Conservation (phyloP, 78 protist species). For the Corallochytrium limacisporum region DNA sequence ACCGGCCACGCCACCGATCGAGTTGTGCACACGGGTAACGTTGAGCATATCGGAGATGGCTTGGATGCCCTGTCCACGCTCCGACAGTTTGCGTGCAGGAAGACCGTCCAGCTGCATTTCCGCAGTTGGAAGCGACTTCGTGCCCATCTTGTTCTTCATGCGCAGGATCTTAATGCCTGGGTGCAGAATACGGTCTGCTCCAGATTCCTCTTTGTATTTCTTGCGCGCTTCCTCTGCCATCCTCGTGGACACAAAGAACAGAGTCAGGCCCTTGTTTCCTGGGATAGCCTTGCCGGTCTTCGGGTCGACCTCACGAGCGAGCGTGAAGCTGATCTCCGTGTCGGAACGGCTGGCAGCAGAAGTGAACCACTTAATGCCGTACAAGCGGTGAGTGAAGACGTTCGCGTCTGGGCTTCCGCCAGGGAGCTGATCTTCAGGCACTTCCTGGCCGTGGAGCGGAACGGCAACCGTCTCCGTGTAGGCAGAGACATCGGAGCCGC, state of each 20-base stretch:
- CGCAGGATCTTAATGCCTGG: slow-evolving; percentile 37
- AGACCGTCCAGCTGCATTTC: too few species aligned
- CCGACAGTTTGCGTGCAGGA: too few species aligned
- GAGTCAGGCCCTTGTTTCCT: background rate
- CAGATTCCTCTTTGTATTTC: too few species aligned
- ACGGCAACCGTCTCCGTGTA: slow-evolving; percentile 30
- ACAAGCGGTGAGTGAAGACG: background rate
- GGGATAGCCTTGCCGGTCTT: background rate
- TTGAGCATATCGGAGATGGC: background rate
- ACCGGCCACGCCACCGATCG: slow-evolving; percentile 22
- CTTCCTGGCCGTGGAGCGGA: background rate
- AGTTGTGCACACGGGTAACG: slow-evolving; percentile 46
- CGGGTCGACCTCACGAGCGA: slow-evolving; percentile 34
- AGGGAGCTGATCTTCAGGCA: background rate
- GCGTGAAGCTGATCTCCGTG: slow-evolving; percentile 22
- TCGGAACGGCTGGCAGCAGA: slow-evolving; percentile 47
- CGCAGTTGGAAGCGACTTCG: slow-evolving; percentile 54
- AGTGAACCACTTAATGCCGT: slow-evolving; percentile 49
- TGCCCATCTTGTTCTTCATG: slow-evolving; percentile 55
- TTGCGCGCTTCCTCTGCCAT: too few species aligned
- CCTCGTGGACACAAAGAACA: too few species aligned
- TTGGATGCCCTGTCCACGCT: background rate
- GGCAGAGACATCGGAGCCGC: slow-evolving; percentile 53
- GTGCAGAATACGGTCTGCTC: too few species aligned
- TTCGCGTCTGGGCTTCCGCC: background rate